Base-by-base conservation (phyloP, 306 rosid species). In the Acacia acuminata region DNA sequence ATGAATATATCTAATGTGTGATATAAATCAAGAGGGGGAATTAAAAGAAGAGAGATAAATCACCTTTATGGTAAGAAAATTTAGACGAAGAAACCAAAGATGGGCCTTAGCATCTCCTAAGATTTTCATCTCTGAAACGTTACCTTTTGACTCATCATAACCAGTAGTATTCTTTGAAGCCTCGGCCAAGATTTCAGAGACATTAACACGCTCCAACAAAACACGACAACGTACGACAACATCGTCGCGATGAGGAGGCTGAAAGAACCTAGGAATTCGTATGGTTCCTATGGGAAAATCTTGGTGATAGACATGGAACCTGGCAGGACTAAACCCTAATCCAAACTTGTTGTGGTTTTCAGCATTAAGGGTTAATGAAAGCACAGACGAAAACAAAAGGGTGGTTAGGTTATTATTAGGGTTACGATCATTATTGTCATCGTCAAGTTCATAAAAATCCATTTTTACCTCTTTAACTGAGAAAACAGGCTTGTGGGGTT, bases 301-400 rank as follows among this genome's bases (percentile, higher is more conserved):
- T 61, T 82, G 82, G 40, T 79, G 27, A 55, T 78, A 81, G 13
- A 87, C 78, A 10, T 53, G 79, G 65, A 90, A 85, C 38, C 82
- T 82, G 32, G 50, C 82, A 74, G 88, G 64, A 53, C 85, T 79
- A 68, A 81, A 87, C 68, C 89, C 66, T 68, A 87, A 66, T 60
- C 88, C 93, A 70, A 89, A 42, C 83, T 84, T 84, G 82, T 85
- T 89, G 76, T 83, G 88, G 58, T 75, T 80, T 68, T 88, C 78
- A 66, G 91, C 85, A 65, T 84, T 85, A 19, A 87, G 79, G 77
- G 84, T 77, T 75, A 89, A 40, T 12, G 88, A 83, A 47, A 85
- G 45, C 25, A 87, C 76, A 45, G 58, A 45, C 7, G 93, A 89
- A 70, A 45, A 4, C 38, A 71, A 3, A 13, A 45, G 76, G 56